phyloP scores from a whole-genome alignment of 345 rosid species.

The Garcia nutans region DNA sequence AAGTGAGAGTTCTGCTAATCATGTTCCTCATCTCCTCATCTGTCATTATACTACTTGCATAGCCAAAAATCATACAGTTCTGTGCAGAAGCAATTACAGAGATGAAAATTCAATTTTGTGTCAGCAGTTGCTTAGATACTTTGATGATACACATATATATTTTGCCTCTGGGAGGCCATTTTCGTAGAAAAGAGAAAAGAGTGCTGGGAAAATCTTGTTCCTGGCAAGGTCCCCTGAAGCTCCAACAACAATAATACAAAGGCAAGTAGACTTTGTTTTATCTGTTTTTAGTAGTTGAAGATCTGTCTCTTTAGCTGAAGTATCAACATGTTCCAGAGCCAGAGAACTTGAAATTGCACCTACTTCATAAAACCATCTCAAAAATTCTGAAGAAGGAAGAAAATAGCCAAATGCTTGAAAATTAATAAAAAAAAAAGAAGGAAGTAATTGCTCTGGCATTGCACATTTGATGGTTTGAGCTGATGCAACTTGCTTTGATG shows the following conservation, averaged over 20 bases:
- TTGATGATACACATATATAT: not conserved
- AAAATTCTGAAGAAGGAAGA: not conserved
- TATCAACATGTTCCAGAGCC: constrained; percentile 29
- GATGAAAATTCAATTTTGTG: not conserved
- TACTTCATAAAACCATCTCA: constrained; percentile 17
- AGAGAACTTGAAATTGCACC: constrained; percentile 36
- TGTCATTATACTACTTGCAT: constrained; percentile 67
- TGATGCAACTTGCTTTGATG: constrained; percentile 40
- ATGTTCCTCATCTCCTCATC: constrained; percentile 74
- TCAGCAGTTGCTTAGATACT: not conserved
- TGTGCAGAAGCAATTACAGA: constrained; percentile 19
- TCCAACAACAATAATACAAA: constrained; percentile 84
- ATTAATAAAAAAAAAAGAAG: not conserved
- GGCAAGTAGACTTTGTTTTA: constrained; percentile 42
- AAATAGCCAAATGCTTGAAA: not conserved
- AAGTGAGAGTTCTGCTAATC: constrained; percentile 75
- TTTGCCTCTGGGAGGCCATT: constrained; percentile 68
- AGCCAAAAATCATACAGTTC: constrained; percentile 72
- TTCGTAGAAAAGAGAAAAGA: constrained; percentile 82
- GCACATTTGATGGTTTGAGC: constrained; percentile 60
- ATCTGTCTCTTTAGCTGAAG: constrained; percentile 27
- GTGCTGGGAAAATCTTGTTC: constrained; percentile 91
- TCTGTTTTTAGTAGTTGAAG: not conserved
- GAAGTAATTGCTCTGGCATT: not conserved
- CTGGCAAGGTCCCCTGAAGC: constrained; percentile 95